Conservation (phyloP, 2,329 filamentous ascomycete genomes). For the Sporothrix schenckii region DNA sequence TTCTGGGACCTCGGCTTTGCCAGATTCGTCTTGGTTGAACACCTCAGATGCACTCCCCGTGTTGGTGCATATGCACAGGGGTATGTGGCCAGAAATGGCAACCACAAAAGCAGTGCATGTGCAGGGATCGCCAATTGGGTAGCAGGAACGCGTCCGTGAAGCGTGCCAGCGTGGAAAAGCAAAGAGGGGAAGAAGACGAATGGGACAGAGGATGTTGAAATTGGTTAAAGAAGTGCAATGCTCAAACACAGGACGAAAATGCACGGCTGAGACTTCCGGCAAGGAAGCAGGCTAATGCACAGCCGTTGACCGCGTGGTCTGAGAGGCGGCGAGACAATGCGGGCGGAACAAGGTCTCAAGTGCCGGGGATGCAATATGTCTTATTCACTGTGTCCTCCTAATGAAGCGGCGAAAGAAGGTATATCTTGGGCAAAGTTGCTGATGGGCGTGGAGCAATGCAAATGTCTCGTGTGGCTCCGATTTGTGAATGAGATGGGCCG, state of each 20-base stretch:
- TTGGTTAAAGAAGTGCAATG: background rate
- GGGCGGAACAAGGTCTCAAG: constrained; percentile 10
- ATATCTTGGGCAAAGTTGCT: constrained; percentile 4
- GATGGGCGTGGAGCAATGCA: background rate
- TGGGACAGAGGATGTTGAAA: background rate
- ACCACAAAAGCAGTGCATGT: constrained; percentile 42
- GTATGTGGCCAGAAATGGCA: constrained; percentile 13
- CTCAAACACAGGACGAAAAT: background rate
- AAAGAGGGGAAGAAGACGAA: background rate
- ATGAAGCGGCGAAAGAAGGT: background rate
- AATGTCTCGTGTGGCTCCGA: constrained; percentile 13
- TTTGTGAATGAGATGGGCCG: constrained; percentile 11
- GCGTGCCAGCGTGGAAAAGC: constrained; percentile 8
- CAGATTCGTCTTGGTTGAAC: constrained; percentile 13
- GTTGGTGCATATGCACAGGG: constrained; percentile 31
- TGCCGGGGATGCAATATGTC: constrained; percentile 19
- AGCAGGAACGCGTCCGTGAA: constrained; percentile 31
- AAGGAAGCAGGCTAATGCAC: constrained; percentile 15
- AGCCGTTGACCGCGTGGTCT: constrained; percentile 25
- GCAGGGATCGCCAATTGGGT: constrained; percentile 43
- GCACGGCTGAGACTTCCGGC: background rate
- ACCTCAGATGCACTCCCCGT: constrained; percentile 32
- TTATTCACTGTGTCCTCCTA: background rate
- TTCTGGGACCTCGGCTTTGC: constrained; percentile 8
- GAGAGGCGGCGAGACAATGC: constrained; percentile 17